These are phyloP conservation scores for Kluyveromyces sp. DNA, from an alignment of 1,139 yeast species.

Conservation along the genomic window DNA sequence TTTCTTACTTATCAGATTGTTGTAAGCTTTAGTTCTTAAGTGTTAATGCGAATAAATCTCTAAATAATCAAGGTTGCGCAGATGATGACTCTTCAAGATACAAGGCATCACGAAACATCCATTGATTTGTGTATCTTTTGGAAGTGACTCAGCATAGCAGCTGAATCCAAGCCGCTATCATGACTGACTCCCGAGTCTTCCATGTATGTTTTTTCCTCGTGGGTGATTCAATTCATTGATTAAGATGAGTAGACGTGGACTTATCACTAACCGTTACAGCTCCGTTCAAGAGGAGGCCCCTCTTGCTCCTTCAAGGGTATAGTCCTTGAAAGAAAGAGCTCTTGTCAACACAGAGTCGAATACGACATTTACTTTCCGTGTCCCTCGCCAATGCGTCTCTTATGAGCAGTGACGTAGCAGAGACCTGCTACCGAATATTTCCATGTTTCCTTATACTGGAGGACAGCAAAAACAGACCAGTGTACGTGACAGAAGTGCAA, in stretches of 20 bases:
- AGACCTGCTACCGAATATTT: constrained; percentile 5
- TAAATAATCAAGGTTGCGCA: neutral
- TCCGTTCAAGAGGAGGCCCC: neutral
- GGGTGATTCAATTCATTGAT: neutral
- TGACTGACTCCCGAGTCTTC: constrained; percentile 2
- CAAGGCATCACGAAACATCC: neutral
- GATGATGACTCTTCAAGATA: too few species aligned
- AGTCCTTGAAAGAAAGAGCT: neutral
- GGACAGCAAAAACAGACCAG: constrained; percentile 14
- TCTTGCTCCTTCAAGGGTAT: neutral
- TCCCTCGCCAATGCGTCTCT: constrained; percentile 16
- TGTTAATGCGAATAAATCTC: neutral
- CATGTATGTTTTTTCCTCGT: constrained; percentile 1
- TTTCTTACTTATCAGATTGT: too few species aligned
- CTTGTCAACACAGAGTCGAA: constrained; percentile 11
- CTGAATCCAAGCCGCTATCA: neutral
- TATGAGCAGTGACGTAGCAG: constrained; percentile 7
- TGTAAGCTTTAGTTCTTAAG: too few species aligned
- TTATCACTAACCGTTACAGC: neutral
- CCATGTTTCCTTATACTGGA: constrained; percentile 23
- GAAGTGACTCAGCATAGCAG: too few species aligned
- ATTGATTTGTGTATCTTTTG: too few species aligned
- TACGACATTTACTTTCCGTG: constrained; percentile 27
- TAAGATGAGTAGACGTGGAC: neutral
- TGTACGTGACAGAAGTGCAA: constrained; percentile 28